Base-by-base conservation (phyloP, 148 eudicot genomes). In the Heliamphora exappendiculata region DNA sequence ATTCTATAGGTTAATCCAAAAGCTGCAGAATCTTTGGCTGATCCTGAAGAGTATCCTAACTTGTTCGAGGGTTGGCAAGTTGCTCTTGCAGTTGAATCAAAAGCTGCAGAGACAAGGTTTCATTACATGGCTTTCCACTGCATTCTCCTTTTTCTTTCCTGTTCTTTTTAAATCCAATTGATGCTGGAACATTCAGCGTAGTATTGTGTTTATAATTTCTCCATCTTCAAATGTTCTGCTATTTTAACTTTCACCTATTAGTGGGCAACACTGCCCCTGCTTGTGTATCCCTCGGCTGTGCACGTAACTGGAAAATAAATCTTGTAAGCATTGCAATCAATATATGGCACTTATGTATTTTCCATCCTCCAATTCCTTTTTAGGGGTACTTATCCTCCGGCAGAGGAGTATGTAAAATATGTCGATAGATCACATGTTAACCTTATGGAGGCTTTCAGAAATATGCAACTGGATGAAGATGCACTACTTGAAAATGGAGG, bases 11-110 rank as follows among this genome's bases (percentile, higher is more conserved):
- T 94, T 65, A 94, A 92, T 82, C 86, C 89, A 37, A 92, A 95
- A 89, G 98, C 98, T 82, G 98, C 98, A 47, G 96, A 95, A 70
- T 87, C 98, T 42, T 85, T 95, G 80, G 98, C 98, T 69, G 98
- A 95, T 88, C 98, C 97, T 26, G 87, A 89, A 79, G 94, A 92
- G 75, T 95, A 95, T 87, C 86, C 98, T 71, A 95, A 95, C 77
- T 79, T 95, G 83, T 95, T 95, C 77, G 96, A 91, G 24, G 96
- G 92, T 72, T 95, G 97, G 98, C 98, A 95, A 89, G 77, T 92
- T 87, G 96, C 98, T 67, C 89, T 92, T 75, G 88, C 84, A 39
- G 96, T 92, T 73, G 96, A 92, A 87, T 84, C 94, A 59, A 92
- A 86, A 88, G 86, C 86, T 84, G 91, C 92, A 41, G 94, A 91